phyloP scores from a whole-genome alignment of 495 filamentous ascomycete genomes.

The Chaetomidium leptoderma region DNA sequence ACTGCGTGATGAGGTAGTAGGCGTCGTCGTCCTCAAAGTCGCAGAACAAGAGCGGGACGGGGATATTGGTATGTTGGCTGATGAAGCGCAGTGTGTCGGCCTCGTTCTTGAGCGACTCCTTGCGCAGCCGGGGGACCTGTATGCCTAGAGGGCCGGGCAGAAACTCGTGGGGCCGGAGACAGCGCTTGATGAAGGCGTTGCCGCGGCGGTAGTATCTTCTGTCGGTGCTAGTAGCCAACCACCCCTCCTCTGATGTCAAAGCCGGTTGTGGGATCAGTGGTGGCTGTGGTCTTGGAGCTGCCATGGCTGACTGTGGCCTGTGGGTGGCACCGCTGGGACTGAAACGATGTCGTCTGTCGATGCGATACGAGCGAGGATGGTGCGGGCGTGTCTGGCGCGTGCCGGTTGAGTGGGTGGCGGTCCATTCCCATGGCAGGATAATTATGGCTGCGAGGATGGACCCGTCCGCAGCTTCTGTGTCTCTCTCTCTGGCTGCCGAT shows the following conservation, averaged over 20 bases:
- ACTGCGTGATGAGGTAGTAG: slow-evolving; percentile 15
- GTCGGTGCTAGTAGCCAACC: slow-evolving; percentile 6
- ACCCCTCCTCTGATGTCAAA: slow-evolving; percentile 11
- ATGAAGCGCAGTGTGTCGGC: slow-evolving; percentile 14
- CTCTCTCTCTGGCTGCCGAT: not conserved
- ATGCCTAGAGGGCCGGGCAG: not conserved
- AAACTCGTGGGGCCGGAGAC: slow-evolving; percentile 9
- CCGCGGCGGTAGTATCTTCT: slow-evolving; percentile 12
- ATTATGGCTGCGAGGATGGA: not conserved
- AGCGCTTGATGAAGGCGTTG: slow-evolving; percentile 17
- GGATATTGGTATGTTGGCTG: slow-evolving; percentile 8
- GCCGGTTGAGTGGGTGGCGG: not conserved
- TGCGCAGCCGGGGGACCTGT: slow-evolving; percentile 3
- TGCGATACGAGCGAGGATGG: not conserved
- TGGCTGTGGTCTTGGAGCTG: not conserved
- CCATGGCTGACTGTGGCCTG: slow-evolving; percentile 3
- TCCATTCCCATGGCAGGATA: not conserved
- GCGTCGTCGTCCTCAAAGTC: slow-evolving; percentile 19
- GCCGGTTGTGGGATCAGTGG: not conserved
- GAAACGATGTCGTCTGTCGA: not conserved
- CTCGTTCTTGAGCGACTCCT: slow-evolving; percentile 12
- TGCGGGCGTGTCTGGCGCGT: not conserved
- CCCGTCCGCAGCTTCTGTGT: not conserved
- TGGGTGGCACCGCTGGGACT: not conserved
- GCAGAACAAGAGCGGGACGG: slow-evolving; percentile 9